Base-by-base conservation (phyloP, 2,329 filamentous ascomycete species). In the Exophiala xenobiotica region DNA sequence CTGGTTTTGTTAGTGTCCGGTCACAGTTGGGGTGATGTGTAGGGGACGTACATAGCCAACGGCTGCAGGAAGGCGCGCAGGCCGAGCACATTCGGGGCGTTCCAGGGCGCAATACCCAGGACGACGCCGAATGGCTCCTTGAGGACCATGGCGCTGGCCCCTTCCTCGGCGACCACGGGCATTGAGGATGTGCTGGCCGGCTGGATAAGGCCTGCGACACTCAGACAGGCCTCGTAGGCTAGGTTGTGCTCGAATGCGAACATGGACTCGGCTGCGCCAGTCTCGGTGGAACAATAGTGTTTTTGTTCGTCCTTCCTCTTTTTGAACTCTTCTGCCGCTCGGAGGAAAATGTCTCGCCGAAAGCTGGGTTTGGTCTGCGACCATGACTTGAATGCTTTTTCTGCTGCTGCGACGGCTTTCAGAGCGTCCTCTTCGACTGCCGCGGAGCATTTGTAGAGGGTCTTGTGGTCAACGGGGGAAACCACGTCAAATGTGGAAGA, bases 71-170 rank as follows among this genome's bases (percentile, higher is more conserved):
- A 65, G 0, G 76, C 65, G 41, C 77, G 72, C 6, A 67, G 60
- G 20, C 75, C 76, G 20, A 80, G 68, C 50, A 77, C 73, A 45
- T 71, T 74, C 6, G 77, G 79, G 0, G 79, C 79, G 57, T 83
- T 78, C 89, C 90, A 95, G 7, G 90, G 88, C 2, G 86, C 87
- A 67, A 95, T 90, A 2, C 82, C 84, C 23, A 95, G 72, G 12
- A 91, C 77, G 6, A 93, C 88, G 1, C 90, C 90, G 61, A 82
- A 90, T 0, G 90, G 88, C 68, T 91, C 87, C 64, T 83, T 85
- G 57, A 85, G 70, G 3, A 95, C 71, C 59, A 93, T 73, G 0
- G 83, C 87, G 42, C 71, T 75, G 19, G 76, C 75, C 0, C 75
- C 77, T 29, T 80, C 74, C 12, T 79, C 62, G 11, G 65, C 66